phyloP scores from a whole-genome alignment of 495 filamentous ascomycete species.

The Aspergillus egyptiacus region DNA sequence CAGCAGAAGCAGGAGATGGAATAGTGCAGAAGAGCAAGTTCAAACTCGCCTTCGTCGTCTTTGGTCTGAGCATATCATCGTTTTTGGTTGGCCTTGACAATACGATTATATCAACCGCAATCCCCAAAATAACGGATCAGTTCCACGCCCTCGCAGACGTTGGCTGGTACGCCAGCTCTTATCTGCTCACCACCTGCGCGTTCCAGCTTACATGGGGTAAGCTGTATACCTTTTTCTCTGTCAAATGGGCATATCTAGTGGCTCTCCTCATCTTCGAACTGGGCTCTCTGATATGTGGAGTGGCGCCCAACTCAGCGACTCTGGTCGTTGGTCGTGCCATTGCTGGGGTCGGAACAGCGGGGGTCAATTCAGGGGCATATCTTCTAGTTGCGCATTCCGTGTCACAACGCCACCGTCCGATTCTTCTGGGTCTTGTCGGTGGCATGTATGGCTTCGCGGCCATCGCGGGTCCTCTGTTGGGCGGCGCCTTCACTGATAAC shows the following conservation, averaged over 20 bases:
- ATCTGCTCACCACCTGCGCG: slow-evolving; percentile 38
- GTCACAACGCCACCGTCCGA: slow-evolving; percentile 56
- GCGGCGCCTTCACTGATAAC: slow-evolving; percentile 49
- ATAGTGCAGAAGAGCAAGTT: too few relatives aligned
- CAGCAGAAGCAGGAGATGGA: too few relatives aligned
- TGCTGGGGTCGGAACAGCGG: slow-evolving; percentile 69
- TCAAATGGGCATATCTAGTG: slow-evolving; percentile 32
- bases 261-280: slow-evolving; percentile 56
- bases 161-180: slow-evolving; percentile 47
- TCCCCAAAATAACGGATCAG: slow-evolving; percentile 24
- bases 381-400: slow-evolving; percentile 35
- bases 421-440: slow-evolving; percentile 58
- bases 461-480: slow-evolving; percentile 59
- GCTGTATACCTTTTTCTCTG: slow-evolving; percentile 40
- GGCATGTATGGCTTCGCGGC: slow-evolving; percentile 64
- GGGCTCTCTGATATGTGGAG: slow-evolving; percentile 64
- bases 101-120: slow-evolving; percentile 10
- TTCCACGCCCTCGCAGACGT: slow-evolving; percentile 33
- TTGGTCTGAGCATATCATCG: slow-evolving; percentile 18
- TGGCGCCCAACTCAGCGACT: slow-evolving; percentile 59
- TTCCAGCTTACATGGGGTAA: slow-evolving; percentile 44
- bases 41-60: slow-evolving; percentile 1
- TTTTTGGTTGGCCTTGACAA: slow-evolving; percentile 34
- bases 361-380: slow-evolving; percentile 34
- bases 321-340: slow-evolving; percentile 76